phyloP scores from a whole-genome alignment of 148 eudicot genomes.

The Arctostaphylos glauca region DNA sequence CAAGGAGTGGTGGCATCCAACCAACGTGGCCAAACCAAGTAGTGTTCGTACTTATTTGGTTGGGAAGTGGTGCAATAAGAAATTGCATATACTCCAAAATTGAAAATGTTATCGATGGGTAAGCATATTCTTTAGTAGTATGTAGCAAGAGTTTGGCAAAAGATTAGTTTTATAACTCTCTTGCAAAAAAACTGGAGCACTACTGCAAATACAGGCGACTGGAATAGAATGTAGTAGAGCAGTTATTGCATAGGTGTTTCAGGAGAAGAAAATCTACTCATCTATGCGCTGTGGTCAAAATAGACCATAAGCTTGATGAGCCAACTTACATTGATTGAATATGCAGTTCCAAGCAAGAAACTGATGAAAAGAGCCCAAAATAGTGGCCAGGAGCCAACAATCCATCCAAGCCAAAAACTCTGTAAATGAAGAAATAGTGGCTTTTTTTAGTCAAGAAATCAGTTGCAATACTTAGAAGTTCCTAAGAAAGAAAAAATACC shows the following conservation, averaged over 20 bases:
- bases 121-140: neutral
- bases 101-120: neutral
- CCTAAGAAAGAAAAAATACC: neutral
- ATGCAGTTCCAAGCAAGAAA: constrained; percentile 93
- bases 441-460: neutral
- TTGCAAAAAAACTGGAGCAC: neutral
- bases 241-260: neutral
- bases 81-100: neutral
- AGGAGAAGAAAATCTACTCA: neutral
- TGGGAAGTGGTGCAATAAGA: neutral
- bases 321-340: constrained; percentile 78
- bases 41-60: neutral
- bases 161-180: neutral
- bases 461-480: neutral
- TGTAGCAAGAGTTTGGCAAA: neutral
- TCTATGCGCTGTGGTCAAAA: constrained; percentile 6
- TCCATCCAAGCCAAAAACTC: constrained; percentile 86
- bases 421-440: constrained; percentile 21
- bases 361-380: constrained; percentile 93
- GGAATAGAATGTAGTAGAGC: neutral
- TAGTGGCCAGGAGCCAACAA: constrained; percentile 86
- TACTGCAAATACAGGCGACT: neutral
- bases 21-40: neutral
- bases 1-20: neutral
- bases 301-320: constrained; percentile 9